A percentile compares a stretch with the other conserved stretches of the same genome.
Evolutionary conservation across 495 filamentous ascomycete genomes (phyloP).

Genomic region (Lindgomyces ingoldianus): DNA sequence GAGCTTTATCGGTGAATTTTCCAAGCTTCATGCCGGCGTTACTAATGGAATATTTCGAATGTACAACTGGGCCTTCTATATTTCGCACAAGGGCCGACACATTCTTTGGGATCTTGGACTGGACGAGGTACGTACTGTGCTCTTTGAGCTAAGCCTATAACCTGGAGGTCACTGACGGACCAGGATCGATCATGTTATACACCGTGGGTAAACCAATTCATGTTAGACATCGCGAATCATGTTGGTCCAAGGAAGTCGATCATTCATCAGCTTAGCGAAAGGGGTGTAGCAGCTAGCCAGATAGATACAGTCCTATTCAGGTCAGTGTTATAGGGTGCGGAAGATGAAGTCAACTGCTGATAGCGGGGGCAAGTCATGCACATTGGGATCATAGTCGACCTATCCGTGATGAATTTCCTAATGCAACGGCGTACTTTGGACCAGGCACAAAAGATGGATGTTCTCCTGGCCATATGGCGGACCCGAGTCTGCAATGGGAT

Average conservation of each 20-base stretch:
- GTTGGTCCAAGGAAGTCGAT: slow-evolving; percentile 31
- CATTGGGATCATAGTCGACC: slow-evolving; percentile 37
- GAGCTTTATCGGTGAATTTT: slow-evolving; percentile 28
- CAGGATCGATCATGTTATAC: slow-evolving; percentile 34
- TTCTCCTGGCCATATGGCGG: slow-evolving; percentile 28
- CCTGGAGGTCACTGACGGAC: not conserved
- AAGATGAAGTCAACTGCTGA: not conserved
- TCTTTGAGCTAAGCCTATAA: not conserved
- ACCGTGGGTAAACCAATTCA: slow-evolving; percentile 31
- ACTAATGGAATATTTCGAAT: slow-evolving; percentile 23
- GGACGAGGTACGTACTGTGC: slow-evolving; percentile 20
- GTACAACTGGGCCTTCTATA: slow-evolving; percentile 36
- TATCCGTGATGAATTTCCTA: slow-evolving; percentile 31
- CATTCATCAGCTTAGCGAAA: slow-evolving; percentile 22
- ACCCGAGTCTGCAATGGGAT: slow-evolving; percentile 31
- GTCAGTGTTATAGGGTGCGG: not conserved
- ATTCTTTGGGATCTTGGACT: slow-evolving; percentile 35
- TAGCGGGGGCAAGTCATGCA: slow-evolving; percentile 18
- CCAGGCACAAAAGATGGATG: slow-evolving; percentile 28
- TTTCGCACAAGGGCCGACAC: slow-evolving; percentile 29
- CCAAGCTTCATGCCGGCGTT: slow-evolving; percentile 27
- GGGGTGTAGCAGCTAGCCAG: slow-evolving; percentile 12
- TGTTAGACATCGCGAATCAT: slow-evolving; percentile 26
- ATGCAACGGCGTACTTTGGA: slow-evolving; percentile 32
- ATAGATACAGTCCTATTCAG: slow-evolving; percentile 34